Conservation (phyloP, 805 yeast species). For the Kodamaea kakaduensis region DNA sequence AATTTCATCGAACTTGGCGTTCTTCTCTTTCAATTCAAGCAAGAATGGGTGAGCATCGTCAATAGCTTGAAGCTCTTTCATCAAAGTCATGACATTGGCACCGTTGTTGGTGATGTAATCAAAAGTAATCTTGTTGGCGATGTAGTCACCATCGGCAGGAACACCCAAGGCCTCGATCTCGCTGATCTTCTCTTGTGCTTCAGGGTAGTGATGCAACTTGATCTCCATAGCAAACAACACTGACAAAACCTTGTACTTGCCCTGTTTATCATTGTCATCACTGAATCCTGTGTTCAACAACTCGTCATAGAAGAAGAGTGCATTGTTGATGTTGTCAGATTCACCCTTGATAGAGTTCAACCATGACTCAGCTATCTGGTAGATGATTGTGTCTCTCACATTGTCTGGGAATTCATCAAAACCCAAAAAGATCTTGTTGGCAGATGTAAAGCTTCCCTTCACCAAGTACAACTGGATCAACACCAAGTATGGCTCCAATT, state of each 20-base stretch:
- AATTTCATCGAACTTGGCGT: conserved; percentile 61
- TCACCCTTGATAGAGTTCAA: conserved; percentile 36
- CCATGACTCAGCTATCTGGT: conserved; percentile 80
- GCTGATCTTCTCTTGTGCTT: conserved; percentile 60
- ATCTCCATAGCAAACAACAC: conserved; percentile 72
- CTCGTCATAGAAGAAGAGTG: conserved; percentile 74
- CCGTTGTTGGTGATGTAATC: conserved; percentile 44
- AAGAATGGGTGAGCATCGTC: conserved; percentile 57
- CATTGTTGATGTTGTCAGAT: conserved; percentile 37
- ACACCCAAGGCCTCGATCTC: conserved; percentile 45
- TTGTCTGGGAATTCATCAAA: conserved; percentile 33
- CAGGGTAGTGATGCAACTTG: conserved; percentile 76
- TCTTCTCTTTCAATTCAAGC: conserved; percentile 57
- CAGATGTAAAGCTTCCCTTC: conserved; percentile 33
- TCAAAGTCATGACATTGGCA: conserved; percentile 44
- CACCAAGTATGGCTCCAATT: conserved; percentile 40
- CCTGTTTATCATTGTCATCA: conserved; percentile 32
- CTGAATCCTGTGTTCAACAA: conserved; percentile 50
- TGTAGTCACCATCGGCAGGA: conserved; percentile 37
- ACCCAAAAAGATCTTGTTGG: conserved; percentile 28
- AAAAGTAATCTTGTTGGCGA: conserved; percentile 64
- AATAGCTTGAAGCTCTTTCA: conserved; percentile 41
- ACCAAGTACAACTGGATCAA: conserved; percentile 38
- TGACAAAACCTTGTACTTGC: conserved; percentile 37
- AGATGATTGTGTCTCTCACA: conserved; percentile 62